Evolutionary conservation across 495 filamentous ascomycete species (phyloP), one percentile per base, ranked within the genome.

Genomic region (Glarea lozoyensis): DNA sequence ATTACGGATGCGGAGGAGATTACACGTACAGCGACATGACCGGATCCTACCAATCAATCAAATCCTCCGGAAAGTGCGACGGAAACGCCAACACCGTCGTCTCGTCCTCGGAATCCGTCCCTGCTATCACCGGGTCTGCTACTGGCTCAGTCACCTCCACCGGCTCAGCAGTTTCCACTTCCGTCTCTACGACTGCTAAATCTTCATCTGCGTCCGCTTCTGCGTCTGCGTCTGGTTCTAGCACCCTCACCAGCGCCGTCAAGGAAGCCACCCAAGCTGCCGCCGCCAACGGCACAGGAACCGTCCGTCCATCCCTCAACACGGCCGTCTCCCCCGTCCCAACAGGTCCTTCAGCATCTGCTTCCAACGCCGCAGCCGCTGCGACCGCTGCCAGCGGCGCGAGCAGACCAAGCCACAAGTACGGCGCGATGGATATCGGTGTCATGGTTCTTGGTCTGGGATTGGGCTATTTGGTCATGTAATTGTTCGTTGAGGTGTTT

Each of bases 1-100:
- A 98, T 64, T 96, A 96, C 66, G 94, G 86, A 17, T 93, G 86
- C 10, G 92, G 90, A 23, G 46, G 40, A 20, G 78, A 73, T 1
- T 98, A 98, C 66, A 67, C 60, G 15, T 98, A 96, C 59, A 67
- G 73, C 37, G 86, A 88, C 58, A 72, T 66, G 23, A 79, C 72
- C 21, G 92, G 92, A 27, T 74, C 70, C 17, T 94, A 84, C 82
- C 50, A 79, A 47, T 86, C 80, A 45, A 96, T 98, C 62, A 68
- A 72, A 45, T 35, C 41, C 31, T 25, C 37, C 4, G 37, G 37
- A 24, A 29, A 13, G 9, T 40, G 37, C 21, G 43, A 33, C 38
- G 24, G 40, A 6, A 42, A 42, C 6, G 19, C 20, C 15, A 31
- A 12, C 18, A 31, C 16, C 19, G 30, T 23, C n/a, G 25, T 10